A percentile compares a stretch with the other conserved stretches of the same genome.
Conservation (phyloP, 345 rosid genomes). For the Salix viminalis region DNA sequence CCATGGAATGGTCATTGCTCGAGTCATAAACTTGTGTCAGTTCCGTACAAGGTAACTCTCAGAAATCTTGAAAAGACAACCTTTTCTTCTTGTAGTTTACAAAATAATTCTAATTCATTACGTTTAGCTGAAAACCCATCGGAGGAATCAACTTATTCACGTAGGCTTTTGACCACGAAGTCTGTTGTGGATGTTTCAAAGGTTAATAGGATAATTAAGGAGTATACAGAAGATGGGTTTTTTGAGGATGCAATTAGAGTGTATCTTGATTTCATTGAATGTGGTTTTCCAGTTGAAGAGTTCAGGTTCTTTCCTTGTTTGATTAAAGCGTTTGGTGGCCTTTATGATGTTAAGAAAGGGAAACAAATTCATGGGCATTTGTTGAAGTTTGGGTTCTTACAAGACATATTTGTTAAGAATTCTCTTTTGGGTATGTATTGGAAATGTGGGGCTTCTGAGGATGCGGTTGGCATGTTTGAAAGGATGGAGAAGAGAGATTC, state of each 20-base stretch:
- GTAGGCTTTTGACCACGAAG: conserved; percentile 7
- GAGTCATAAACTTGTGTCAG: not conserved
- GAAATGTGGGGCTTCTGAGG: conserved; percentile 21
- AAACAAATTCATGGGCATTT: conserved; percentile 42
- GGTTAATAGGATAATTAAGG: conserved; percentile 24
- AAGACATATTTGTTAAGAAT: conserved; percentile 31
- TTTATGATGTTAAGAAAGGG: conserved; percentile 18
- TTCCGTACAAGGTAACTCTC: conserved; percentile 7
- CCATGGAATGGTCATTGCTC: not conserved
- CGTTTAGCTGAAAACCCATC: conserved; percentile 1
- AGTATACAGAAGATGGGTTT: conserved; percentile 23
- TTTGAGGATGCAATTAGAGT: conserved; percentile 33
- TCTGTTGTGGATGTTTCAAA: conserved; percentile 18
- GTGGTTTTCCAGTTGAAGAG: conserved; percentile 24
- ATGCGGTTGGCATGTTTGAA: conserved; percentile 36
- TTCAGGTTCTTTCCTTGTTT: conserved; percentile 37
- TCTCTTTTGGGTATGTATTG: conserved; percentile 32
- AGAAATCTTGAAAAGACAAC: not conserved
- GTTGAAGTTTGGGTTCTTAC: conserved; percentile 29
- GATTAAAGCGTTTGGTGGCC: conserved; percentile 40
- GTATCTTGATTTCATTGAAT: conserved; percentile 33
- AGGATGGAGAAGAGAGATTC: conserved; percentile 31
- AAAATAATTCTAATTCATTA: not conserved
- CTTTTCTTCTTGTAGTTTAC: conserved; percentile 2
- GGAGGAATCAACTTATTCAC: not conserved